Conservation (phyloP, 2,329 filamentous ascomycete species). For the Aspergillus novofumigatus region DNA sequence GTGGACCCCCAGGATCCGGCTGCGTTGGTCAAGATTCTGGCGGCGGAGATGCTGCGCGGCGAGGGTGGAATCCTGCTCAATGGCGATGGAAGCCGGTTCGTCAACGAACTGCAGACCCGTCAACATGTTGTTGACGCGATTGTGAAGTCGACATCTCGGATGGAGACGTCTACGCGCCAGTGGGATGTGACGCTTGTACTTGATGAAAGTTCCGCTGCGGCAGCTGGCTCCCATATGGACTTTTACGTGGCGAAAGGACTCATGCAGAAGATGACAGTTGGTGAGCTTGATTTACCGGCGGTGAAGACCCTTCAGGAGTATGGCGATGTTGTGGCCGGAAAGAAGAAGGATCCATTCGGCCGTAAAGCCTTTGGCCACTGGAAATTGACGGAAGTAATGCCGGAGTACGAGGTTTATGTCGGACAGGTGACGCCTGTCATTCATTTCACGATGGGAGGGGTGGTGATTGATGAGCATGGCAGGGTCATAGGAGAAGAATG, state of each 20-base stretch:
- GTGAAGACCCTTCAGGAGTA: conserved; percentile 49
- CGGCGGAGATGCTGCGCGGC: conserved; percentile 59
- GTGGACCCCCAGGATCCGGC: conserved; percentile 49
- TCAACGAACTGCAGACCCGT: conserved; percentile 61
- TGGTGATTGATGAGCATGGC: conserved; percentile 51
- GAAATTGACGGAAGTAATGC: conserved; percentile 46
- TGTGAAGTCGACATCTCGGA: conserved; percentile 32
- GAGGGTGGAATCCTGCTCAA: conserved; percentile 58
- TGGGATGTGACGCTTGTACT: conserved; percentile 59
- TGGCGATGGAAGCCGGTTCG: conserved; percentile 48
- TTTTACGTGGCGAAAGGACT: conserved; percentile 63
- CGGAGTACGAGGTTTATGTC: conserved; percentile 53
- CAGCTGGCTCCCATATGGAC: conserved; percentile 53
- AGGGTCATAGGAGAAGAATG: conserved; percentile 47
- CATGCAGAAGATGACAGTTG: conserved; percentile 53
- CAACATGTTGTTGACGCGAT: conserved; percentile 54
- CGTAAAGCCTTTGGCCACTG: conserved; percentile 54
- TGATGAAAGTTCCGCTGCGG: conserved; percentile 55
- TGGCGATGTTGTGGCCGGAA: conserved; percentile 41
- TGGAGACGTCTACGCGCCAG: conserved; percentile 40
- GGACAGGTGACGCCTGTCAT: conserved; percentile 60
- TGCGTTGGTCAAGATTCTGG: conserved; percentile 57
- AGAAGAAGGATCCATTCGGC: conserved; percentile 43
- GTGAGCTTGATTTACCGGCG: conserved; percentile 43
- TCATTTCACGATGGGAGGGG: conserved; percentile 66